Evolutionary conservation across 2,329 filamentous ascomycete species (phyloP), one percentile per base, ranked within the genome.

Genomic region (Sporothrix inflata): DNA sequence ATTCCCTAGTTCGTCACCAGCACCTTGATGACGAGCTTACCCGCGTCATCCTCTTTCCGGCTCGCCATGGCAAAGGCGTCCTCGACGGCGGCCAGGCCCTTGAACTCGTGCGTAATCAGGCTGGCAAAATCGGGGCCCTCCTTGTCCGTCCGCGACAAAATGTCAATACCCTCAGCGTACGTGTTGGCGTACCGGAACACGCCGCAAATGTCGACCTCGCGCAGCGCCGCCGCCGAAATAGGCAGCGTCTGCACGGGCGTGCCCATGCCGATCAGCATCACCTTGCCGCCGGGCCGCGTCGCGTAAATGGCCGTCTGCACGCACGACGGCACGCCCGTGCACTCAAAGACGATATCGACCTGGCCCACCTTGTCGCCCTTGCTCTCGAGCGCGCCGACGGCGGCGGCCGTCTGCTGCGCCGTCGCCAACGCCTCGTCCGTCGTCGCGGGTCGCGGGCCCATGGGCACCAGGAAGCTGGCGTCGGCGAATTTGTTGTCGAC

Each of bases 131-230:
- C 88, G 0, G 91, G 91, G 74, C 92, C 84, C 6, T 83, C 79
- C 79, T 86, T 78, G 78, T 87, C 78, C n/a, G 73, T 57, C 70
- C 30, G 60, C 49, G 57, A 51, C 38, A 89, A 79, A 68, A 89
- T 80, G 72, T 84, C 79, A 72, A 89, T 86, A 71, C 84, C 86
- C 42, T 80, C 79, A 9, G 87, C 85, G 78, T 94, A 95, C 0
- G 91, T 92, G 81, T 94, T 90, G n/a, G 89, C 90, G 76, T 93
- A 93, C 72, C 91, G 85, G 81, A 92, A 92, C 53, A 91, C 89
- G 34, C 90, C 90, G 24, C 91, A 80, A n/a, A 93, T 85, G 77
- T 92, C 90, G 71, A 93, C 88, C 79, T 93, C 91, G 69, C 90
- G 86, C 5, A 91, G 84, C 7, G 91, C 88, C 4, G 91, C 90